These are phyloP conservation scores for Biscogniauxia sp. DNA, from an alignment of 2,329 filamentous ascomycete species.

Conservation along the genomic window DNA sequence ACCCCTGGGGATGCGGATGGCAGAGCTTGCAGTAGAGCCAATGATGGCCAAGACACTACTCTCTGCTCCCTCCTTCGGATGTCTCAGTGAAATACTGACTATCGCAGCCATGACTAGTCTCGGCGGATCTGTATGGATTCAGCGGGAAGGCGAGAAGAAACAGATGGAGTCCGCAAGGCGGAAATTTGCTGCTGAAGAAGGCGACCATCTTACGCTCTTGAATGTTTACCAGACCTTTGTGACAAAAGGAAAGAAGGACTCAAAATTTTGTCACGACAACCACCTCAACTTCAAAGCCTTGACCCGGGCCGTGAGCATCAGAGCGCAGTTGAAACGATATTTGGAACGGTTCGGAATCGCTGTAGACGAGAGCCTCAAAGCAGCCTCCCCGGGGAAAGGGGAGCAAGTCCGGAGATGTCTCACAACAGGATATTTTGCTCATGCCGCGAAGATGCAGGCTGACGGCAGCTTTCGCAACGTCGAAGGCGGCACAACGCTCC, in stretches of 20 bases:
- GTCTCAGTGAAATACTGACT: slow-evolving; percentile 80
- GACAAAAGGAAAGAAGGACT: slow-evolving; percentile 76
- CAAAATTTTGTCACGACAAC: slow-evolving; percentile 84
- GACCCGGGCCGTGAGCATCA: slow-evolving; percentile 77
- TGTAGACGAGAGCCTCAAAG: slow-evolving; percentile 60
- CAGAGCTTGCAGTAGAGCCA: slow-evolving; percentile 86
- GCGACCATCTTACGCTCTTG: slow-evolving; percentile 86
- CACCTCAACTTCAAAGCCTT: slow-evolving; percentile 84
- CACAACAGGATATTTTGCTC: slow-evolving; percentile 86
- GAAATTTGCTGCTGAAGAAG: slow-evolving; percentile 88
- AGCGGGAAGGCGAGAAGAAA: slow-evolving; percentile 74
- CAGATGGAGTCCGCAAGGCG: slow-evolving; percentile 70
- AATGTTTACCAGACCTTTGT: slow-evolving; percentile 93
- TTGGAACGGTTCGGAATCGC: slow-evolving; percentile 79
- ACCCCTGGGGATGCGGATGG: slow-evolving; percentile 87
- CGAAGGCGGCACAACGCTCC: slow-evolving; percentile 71
- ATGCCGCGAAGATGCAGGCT: slow-evolving; percentile 89
- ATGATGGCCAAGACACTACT: slow-evolving; percentile 93
- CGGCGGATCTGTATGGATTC: slow-evolving; percentile 79
- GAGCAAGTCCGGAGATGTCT: slow-evolving; percentile 83
- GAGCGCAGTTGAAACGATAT: slow-evolving; percentile 81
- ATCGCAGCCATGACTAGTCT: slow-evolving; percentile 94
- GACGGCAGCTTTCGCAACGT: slow-evolving; percentile 89
- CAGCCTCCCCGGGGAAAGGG: slow-evolving; percentile 43
- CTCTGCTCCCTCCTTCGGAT: slow-evolving; percentile 70